Base-by-base conservation (phyloP, 768 basidiomycete species). In the Chalciporus piperatus region DNA sequence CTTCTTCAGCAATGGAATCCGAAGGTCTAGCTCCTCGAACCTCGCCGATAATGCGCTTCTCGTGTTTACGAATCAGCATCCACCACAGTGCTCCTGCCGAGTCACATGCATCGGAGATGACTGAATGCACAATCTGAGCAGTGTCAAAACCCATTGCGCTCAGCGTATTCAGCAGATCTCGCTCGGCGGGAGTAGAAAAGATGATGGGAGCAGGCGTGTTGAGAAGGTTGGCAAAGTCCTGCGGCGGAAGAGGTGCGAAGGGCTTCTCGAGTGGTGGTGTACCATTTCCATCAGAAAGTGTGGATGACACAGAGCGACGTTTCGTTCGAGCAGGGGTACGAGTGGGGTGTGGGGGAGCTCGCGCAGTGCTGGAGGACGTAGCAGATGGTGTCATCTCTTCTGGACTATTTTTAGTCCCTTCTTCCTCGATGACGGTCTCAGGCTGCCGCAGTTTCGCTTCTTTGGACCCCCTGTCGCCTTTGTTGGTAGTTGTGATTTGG, bases 281-380 rank as follows among this genome's bases (percentile, higher is more conserved):
- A 10, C 73, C 73, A 10, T 78, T 74, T 9, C 79, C 74, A 45
- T 87, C 83, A 28, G 88, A 89, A 53, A 92, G 73, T 7, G 84
- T 86, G 2, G 93, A 96, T 1, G 94, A 96, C 6, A 98, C 87
- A 2, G 94, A 97, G 20, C 96, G 88, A 4, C 96, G 86, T 67
- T 99, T 99, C 3, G 96, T 98, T 11, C 95, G 83, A 4, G 87
- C 92, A 4, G 96, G 96, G 0, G 96, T 99, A 11, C 95, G 89
- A 20, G 84, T 73, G 4, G 92, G 84, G 57, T 81, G 73, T 25
- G 86, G 84, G 23, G 90, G 80, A 13, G 75, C 61, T 47, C 55
- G 62, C 16, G 55, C 25, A 16, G 57, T 43, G 35, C 55, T 59
- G 12, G 62, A 50, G n/a, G 55, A 66, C 50, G 74, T 54, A 6